phyloP scores from a whole-genome alignment of 495 filamentous ascomycete genomes.

The Neurospora africana region DNA sequence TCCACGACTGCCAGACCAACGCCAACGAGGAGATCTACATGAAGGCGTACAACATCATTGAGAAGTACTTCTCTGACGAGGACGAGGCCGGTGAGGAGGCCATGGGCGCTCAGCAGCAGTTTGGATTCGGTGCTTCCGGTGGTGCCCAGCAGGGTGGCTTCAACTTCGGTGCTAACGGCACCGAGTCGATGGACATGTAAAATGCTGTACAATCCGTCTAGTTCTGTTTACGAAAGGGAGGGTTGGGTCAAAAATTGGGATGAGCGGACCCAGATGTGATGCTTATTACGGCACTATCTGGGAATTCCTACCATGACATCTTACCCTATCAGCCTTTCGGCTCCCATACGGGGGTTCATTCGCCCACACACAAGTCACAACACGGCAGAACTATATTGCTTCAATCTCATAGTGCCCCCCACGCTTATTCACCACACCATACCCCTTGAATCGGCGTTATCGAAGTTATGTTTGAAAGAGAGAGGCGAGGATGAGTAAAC shows the following conservation, averaged over 20 bases:
- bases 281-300: not conserved
- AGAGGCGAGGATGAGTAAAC: slow-evolving; percentile 15
- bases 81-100: slow-evolving; percentile 72
- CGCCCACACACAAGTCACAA: slow-evolving; percentile 1
- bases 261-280: not conserved
- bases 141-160: slow-evolving; percentile 71
- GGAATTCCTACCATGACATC: not conserved
- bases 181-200: slow-evolving; percentile 99
- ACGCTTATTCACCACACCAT: slow-evolving; percentile 9
- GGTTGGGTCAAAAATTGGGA: not conserved
- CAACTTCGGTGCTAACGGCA: slow-evolving; percentile 80
- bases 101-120: slow-evolving; percentile 47
- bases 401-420: slow-evolving; percentile 10
- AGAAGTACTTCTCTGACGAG: slow-evolving; percentile 99
- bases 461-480: slow-evolving; percentile 32
- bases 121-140: slow-evolving; percentile 68
- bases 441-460: slow-evolving; percentile 19
- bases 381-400: slow-evolving; percentile 15
- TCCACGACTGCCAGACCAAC: slow-evolving; percentile 99
- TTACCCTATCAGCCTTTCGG: not conserved
- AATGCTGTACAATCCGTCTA: not conserved
- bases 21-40: slow-evolving; percentile 99
- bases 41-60: slow-evolving; percentile 99
- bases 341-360: not conserved
- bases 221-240: not conserved